phyloP scores from a whole-genome alignment of 2,329 filamentous ascomycete genomes.

The Geoglossum cookeanum region DNA sequence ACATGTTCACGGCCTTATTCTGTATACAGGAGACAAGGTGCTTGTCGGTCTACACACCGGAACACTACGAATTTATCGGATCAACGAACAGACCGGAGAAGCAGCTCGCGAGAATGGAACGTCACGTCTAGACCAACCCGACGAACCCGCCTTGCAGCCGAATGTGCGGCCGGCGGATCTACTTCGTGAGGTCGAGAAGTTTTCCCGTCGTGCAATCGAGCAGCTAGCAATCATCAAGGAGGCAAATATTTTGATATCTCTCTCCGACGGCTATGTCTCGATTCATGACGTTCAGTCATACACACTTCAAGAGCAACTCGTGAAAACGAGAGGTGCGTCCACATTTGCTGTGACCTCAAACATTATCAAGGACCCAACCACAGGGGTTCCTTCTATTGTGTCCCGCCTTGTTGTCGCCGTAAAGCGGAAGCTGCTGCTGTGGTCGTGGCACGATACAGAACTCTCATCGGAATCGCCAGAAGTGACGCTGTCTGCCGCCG shows the following conservation, averaged over 20 bases:
- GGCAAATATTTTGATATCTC: constrained; percentile 72
- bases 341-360: constrained; percentile 90
- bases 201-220: constrained; percentile 75
- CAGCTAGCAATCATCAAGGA: constrained; percentile 94
- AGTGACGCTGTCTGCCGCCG: constrained; percentile 60
- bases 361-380: constrained; percentile 74
- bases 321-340: constrained; percentile 70
- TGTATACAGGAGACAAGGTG: constrained; percentile 54
- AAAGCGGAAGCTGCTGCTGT: constrained; percentile 73
- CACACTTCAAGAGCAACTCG: constrained; percentile 58
- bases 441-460: constrained; percentile 95
- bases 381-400: constrained; percentile 81
- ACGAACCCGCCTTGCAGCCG: constrained; percentile 23
- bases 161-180: constrained; percentile 38
- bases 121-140: constrained; percentile 10
- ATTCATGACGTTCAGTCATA: constrained; percentile 81
- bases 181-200: constrained; percentile 81
- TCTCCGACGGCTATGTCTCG: constrained; percentile 78
- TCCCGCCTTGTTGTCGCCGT: constrained; percentile 81
- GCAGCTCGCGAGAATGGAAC: constrained; percentile 19
- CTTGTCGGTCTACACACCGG: constrained; percentile 86
- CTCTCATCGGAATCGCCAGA: constrained; percentile 54
- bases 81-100: constrained; percentile 46
- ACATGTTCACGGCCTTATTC: neutral
- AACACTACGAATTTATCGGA: constrained; percentile 70